Base-by-base conservation (phyloP, 1,284 basidiomycete genomes). In the Apiotrichum laibachii region DNA sequence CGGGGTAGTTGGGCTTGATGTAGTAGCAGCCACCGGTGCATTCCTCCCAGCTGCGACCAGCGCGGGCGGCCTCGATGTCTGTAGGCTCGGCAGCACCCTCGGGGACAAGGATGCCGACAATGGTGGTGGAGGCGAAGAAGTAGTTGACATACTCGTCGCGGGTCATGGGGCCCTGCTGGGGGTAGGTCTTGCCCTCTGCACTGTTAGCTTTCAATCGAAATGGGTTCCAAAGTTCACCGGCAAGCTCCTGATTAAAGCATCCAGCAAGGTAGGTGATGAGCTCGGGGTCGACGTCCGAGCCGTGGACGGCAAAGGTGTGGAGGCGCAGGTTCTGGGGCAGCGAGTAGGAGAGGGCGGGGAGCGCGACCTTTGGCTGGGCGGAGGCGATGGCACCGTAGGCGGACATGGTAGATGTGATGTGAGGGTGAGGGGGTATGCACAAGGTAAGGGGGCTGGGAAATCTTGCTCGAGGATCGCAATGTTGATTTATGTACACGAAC, bases 1-100 rank as follows among this genome's bases (percentile, higher is more conserved):
- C 92, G 3, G 90, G 90, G 78, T 94, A 93, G 75, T 93, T 93
- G 40, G 90, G 90, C 78, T 93, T 94, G 61, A 89, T 88, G 74
- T 92, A 90, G 80, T 92, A 93, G 72, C 84, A 89, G 0, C 92
- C 91, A 35, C 85, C 86, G 4, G 94, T 75, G 67, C 82, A 85
- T 18, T 86, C 83, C 63, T 85, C 81, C 87, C 88, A 90, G 18
- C 75, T 64, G 65, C 86, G 62, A 3, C 68, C 69, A 13, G 72
- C 77, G 19, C 73, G 71, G 5, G 72, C 74, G 1, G 56, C 71
- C 42, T 68, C 64, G 21, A 69, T 35, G 6, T 59, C 53, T 22
- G 63, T 49, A 12, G 56, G 31, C 12, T 67, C 72, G 12, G 62
- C 64, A 21, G 59, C 61, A 9, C 63, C 65, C 10, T 62, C 66